These are phyloP conservation scores for Phlyctochytrium bullatum DNA, from an alignment of 192 early-diverging fungal species.

Conservation along the genomic window DNA sequence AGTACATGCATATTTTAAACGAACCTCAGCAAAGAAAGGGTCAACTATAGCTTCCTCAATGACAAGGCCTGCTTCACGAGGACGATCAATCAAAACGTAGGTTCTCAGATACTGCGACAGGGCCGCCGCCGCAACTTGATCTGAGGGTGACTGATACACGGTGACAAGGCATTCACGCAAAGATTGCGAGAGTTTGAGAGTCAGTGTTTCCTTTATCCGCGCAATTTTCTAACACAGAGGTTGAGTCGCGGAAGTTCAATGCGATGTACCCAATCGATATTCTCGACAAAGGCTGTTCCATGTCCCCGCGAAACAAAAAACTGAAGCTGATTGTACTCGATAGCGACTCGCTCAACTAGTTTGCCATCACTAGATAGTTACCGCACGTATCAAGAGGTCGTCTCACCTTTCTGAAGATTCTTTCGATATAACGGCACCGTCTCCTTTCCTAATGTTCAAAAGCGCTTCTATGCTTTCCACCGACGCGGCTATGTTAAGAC, in stretches of 20 bases:
- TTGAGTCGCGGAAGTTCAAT: not conserved
- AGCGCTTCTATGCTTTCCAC: constrained; percentile 73
- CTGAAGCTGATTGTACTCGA: constrained; percentile 82
- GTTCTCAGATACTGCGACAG: constrained; percentile 71
- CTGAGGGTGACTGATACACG: constrained; percentile 39
- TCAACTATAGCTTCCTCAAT: constrained; percentile 36
- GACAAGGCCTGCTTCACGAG: constrained; percentile 59
- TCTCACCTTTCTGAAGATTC: not conserved
- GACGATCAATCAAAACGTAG: constrained; percentile 71
- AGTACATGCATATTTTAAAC: not conserved
- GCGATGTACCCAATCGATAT: constrained; percentile 67
- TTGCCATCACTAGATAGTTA: constrained; percentile 54
- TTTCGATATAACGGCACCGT: constrained; percentile 1
- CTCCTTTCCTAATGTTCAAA: constrained; percentile 53
- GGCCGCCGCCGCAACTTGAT: constrained; percentile 37
- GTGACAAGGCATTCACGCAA: constrained; percentile 33
- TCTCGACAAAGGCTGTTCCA: constrained; percentile 58
- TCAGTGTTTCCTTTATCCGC: constrained; percentile 71
- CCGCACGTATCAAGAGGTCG: not conserved
- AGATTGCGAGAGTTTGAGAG: constrained; percentile 54
- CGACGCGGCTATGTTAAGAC: constrained; percentile 73
- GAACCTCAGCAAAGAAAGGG: constrained; percentile 56
- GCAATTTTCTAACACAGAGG: constrained; percentile 49
- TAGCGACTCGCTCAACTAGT: constrained; percentile 76
- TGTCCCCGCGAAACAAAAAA: constrained; percentile 64